phyloP scores from a whole-genome alignment of 140 eudicot species.

The Oenanthe javanica region DNA sequence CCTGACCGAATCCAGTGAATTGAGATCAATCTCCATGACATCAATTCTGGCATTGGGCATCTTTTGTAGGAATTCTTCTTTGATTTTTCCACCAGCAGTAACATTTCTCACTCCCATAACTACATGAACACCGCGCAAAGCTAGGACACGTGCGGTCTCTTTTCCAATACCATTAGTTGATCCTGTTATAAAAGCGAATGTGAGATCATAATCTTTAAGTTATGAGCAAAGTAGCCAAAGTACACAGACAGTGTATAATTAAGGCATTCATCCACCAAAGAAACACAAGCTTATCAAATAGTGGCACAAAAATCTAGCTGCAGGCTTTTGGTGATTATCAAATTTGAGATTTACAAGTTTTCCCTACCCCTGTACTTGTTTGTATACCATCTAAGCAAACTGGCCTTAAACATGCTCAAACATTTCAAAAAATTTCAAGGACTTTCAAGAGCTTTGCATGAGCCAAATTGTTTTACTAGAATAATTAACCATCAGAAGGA shows the following conservation, averaged over 20 bases:
- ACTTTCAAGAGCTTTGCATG: too few species aligned
- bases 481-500: too few species aligned
- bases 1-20: constrained; percentile 57
- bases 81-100: constrained; percentile 47
- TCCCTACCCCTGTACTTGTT: not conserved
- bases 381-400: too few species aligned
- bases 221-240: not conserved
- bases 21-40: constrained; percentile 70
- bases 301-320: not conserved
- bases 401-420: too few species aligned
- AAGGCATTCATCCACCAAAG: not conserved
- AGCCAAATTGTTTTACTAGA: too few species aligned
- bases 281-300: not conserved
- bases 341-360: too few species aligned
- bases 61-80: constrained; percentile 38
- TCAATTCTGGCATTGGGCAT: constrained; percentile 65
- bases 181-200: constrained; percentile 31
- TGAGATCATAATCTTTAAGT: not conserved
- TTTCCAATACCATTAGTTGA: constrained; percentile 81
- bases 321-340: not conserved
- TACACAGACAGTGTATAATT: not conserved
- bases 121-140: constrained; percentile 63
- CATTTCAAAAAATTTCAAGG: too few species aligned
- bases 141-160: constrained; percentile 69
- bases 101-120: constrained; percentile 78